phyloP scores from a whole-genome alignment of 768 basidiomycete species.

The Mycena pura region DNA sequence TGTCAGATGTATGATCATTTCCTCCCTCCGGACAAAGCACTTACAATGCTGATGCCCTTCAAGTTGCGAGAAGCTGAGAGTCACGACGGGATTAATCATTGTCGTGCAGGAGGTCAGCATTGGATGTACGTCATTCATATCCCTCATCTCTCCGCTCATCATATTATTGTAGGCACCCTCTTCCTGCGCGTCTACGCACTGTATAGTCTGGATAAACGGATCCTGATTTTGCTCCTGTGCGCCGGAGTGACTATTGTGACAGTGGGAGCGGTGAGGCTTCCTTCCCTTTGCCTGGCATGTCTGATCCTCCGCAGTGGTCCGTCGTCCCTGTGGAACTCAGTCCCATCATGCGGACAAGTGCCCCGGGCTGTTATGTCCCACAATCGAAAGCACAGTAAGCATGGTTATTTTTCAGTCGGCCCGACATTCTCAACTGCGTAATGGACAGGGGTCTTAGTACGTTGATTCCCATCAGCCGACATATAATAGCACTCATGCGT shows the following conservation, averaged over 20 bases:
- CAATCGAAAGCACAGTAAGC: neutral
- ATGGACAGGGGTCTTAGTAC: neutral
- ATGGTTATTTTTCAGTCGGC: too few species aligned
- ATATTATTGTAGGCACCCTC: neutral
- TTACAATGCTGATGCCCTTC: neutral
- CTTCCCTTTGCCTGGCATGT: neutral
- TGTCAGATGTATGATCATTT: neutral
- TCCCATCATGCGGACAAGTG: neutral
- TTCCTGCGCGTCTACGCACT: neutral
- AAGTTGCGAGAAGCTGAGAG: neutral
- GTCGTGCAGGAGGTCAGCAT: neutral
- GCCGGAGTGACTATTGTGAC: neutral
- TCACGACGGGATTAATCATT: neutral
- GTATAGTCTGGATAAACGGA: neutral
- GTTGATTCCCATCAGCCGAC: neutral
- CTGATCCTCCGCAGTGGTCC: neutral
- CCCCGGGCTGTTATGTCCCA: neutral
- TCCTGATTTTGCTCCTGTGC: neutral
- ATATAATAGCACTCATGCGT: neutral
- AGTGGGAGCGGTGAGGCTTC: neutral
- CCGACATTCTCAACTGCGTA: neutral
- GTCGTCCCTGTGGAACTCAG: neutral
- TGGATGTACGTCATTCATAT: neutral
- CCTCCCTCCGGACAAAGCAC: neutral
- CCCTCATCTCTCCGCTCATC: neutral